Evolutionary conservation across 2,329 filamentous ascomycete genomes (phyloP).

Genomic region (Xylaria digitata): DNA sequence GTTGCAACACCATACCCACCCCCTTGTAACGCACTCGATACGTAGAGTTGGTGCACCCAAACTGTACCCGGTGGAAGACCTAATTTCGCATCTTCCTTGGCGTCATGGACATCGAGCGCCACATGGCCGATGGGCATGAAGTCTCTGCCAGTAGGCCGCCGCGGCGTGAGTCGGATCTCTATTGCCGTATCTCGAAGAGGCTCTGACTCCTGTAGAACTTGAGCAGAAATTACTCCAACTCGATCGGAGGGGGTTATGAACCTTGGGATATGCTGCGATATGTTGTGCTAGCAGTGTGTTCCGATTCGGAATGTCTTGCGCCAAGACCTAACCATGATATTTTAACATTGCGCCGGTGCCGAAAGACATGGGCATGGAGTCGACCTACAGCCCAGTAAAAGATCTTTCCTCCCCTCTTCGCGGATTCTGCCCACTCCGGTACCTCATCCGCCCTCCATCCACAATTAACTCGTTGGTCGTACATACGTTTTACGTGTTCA

Average conservation of each 20-base stretch:
- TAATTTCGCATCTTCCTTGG: constrained; percentile 49
- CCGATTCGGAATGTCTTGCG: constrained; percentile 47
- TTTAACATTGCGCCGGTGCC: constrained; percentile 27
- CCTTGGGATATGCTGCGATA: constrained; percentile 48
- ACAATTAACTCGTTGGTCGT: constrained; percentile 58
- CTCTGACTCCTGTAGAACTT: constrained; percentile 47
- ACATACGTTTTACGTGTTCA: constrained; percentile 55
- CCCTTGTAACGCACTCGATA: constrained; percentile 54
- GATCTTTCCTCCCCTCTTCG: constrained; percentile 51
- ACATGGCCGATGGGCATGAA: constrained; percentile 58
- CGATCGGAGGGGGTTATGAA: constrained; percentile 33
- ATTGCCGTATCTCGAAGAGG: constrained; percentile 52
- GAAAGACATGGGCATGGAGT: not conserved
- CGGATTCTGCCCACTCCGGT: constrained; percentile 50
- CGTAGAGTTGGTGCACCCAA: constrained; percentile 57
- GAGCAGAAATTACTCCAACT: constrained; percentile 17
- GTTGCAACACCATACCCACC: constrained; percentile 52
- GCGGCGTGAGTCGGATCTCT: constrained; percentile 45
- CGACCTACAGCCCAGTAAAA: constrained; percentile 57
- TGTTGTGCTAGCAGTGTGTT: constrained; percentile 50
- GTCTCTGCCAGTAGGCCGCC: constrained; percentile 47
- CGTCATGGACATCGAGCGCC: constrained; percentile 51
- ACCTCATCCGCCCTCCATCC: constrained; percentile 57
- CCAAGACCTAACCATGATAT: constrained; percentile 45
- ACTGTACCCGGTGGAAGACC: constrained; percentile 50